These are phyloP conservation scores for Fusarium algeriense DNA, from an alignment of 2,329 filamentous ascomycete genomes.

Conservation along the genomic window DNA sequence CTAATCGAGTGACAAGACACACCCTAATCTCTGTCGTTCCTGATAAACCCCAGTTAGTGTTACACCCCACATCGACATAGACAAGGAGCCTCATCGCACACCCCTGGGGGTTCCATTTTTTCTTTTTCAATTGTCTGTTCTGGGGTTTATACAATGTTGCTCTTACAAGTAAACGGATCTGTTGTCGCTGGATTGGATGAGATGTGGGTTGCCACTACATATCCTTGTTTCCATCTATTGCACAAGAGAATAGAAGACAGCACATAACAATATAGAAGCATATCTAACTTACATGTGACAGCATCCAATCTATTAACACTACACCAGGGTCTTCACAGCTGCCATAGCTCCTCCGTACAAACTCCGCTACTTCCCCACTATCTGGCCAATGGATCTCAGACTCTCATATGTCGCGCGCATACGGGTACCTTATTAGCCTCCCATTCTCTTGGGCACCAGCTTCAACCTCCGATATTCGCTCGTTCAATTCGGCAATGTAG, in stretches of 20 bases:
- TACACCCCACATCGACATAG: slow-evolving; percentile 30
- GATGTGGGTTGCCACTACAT: neutral
- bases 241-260: neutral
- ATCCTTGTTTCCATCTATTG: neutral
- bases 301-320: slow-evolving; percentile 5
- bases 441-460: slow-evolving; percentile 18
- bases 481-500: slow-evolving; percentile 21
- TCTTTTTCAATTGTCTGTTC: neutral
- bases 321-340: slow-evolving; percentile 19
- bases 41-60: slow-evolving; percentile 39
- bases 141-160: neutral
- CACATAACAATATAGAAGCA: neutral
- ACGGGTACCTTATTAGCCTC: slow-evolving; percentile 24
- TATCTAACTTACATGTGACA: neutral
- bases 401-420: slow-evolving; percentile 26
- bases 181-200: neutral
- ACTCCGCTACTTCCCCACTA: slow-evolving; percentile 28
- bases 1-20: slow-evolving; percentile 41
- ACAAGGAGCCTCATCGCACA: slow-evolving; percentile 20
- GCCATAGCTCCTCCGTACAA: slow-evolving; percentile 16
- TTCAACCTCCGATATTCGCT: slow-evolving; percentile 37
- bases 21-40: slow-evolving; percentile 40
- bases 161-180: neutral
- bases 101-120: slow-evolving; percentile 13
- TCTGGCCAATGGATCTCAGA: slow-evolving; percentile 8